Evolutionary conservation across 1,284 basidiomycete genomes (phyloP), one percentile per base, ranked within the genome.

Genomic region (Austroboletus rostrupii): DNA sequence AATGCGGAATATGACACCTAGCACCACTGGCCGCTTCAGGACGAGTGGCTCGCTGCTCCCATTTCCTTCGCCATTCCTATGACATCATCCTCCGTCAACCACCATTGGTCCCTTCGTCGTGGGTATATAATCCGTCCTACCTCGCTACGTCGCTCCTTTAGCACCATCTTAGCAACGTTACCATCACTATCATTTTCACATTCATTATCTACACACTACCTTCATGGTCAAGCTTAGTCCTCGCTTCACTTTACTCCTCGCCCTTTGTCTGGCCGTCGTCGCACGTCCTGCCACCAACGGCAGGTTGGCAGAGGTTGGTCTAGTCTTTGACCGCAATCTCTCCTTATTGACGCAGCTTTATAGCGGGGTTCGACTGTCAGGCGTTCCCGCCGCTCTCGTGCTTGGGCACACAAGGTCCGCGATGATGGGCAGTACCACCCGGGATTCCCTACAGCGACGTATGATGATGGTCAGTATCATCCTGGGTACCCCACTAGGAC

Each of bases 151-250:
- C 38, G 50, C 40, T 40, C 37, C 23, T 39, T 41, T 31, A 41
- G 47, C 48, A 11, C 45, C 45, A 52, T 37, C 23, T 38, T 43
- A 8, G 26, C 55, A 59, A 21, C 55, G 61, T 53, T 50, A 49
- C 50, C 48, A 63, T 60, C 45, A n/a, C 49, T 46, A 40, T 29
- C 42, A 44, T 40, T 45, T 37, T 49, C 61, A 65, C 65, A 47
- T 53, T 66, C 62, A 32, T 64, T 64, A 52, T 45, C 28, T 29
- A 57, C 66, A 64, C 63, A 51, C 57, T 64, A 68, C 53, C 53
- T 45, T 43, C 50, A 64, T 64, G 62, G 58, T 67, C 47, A 64
- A 60, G 46, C 59, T 68, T 50, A 53, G 46, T 23, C 35, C 57
- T 48, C 66, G 53, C 49, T 68, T 64, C 61, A n/a, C 58, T n/a